These are phyloP conservation scores for Lipomyces lipofer DNA, from an alignment of 805 yeast genomes.

Conservation along the genomic window DNA sequence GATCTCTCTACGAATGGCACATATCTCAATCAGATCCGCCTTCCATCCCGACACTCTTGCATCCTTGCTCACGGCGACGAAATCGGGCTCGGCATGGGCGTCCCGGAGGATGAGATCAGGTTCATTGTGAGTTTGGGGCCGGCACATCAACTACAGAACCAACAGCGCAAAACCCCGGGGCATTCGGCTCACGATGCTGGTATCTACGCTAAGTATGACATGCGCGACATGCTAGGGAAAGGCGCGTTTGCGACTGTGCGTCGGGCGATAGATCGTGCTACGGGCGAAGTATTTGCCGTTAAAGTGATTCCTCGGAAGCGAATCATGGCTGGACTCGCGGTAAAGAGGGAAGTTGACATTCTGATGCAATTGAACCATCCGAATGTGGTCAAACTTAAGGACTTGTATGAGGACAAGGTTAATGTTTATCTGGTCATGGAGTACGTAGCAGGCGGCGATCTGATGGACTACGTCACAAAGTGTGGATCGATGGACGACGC, in stretches of 20 bases:
- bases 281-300: constrained; percentile 87
- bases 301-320: constrained; percentile 84
- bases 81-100: constrained; percentile 85
- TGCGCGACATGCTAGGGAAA: constrained; percentile 85
- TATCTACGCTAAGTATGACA: constrained; percentile 67
- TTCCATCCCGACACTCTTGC: constrained; percentile 76
- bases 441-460: constrained; percentile 92
- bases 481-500: constrained; percentile 86
- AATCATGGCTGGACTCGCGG: constrained; percentile 74
- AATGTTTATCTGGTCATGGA: constrained; percentile 91
- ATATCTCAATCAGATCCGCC: constrained; percentile 68
- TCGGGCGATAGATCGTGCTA: constrained; percentile 79
- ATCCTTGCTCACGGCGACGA: constrained; percentile 91
- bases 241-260: constrained; percentile 99
- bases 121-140: constrained; percentile 49
- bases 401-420: constrained; percentile 80
- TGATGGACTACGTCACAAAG: constrained; percentile 95
- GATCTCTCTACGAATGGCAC: constrained; percentile 95
- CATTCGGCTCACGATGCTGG: constrained; percentile 37
- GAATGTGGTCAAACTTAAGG: constrained; percentile 77
- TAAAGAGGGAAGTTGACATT: constrained; percentile 80
- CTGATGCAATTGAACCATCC: constrained; percentile 67
- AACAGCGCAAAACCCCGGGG: background rate
- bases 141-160: constrained; percentile 28
- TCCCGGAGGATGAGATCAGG: constrained; percentile 61